Percentiles rank a stretch among this genome's conserved stretches.
phyloP scores from a whole-genome alignment of 2,329 filamentous ascomycete species.

The Diaporthe sp. region DNA sequence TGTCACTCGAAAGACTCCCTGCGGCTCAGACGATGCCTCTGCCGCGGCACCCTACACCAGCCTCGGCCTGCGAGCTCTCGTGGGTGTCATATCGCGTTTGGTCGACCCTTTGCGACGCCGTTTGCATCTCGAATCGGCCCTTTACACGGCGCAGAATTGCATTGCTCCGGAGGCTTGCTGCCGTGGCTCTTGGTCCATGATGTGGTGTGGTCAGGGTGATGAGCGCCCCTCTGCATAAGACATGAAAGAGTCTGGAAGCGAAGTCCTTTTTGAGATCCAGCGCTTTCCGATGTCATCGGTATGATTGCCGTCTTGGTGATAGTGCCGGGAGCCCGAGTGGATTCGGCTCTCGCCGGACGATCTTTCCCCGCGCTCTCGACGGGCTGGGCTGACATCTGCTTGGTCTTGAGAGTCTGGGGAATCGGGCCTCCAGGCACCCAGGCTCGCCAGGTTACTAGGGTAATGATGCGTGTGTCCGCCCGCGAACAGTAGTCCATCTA shows the following conservation, averaged over 20 bases:
- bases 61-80: not conserved
- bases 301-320: conserved; percentile 24
- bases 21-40: not conserved
- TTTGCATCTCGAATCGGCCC: conserved; percentile 13
- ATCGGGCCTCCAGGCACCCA: not conserved
- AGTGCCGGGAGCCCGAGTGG: conserved; percentile 27
- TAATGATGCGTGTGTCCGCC: not conserved
- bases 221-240: not conserved
- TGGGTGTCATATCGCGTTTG: not conserved
- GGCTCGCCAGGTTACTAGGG: not conserved
- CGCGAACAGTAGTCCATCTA: not conserved
- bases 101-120: not conserved
- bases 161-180: conserved; percentile 3
- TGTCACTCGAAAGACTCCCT: not conserved
- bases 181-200: conserved; percentile 12
- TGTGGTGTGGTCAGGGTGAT: conserved; percentile 8
- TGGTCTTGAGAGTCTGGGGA: conserved; percentile 17
- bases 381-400: conserved; percentile 4
- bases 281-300: conserved; percentile 17
- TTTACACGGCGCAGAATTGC: conserved; percentile 12
- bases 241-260: conserved; percentile 2
- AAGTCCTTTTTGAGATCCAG: conserved; percentile 16
- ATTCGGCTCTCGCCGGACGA: conserved; percentile 14
- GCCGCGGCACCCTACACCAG: not conserved
- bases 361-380: conserved; percentile 20